These are phyloP conservation scores for Graphium sp. DNA, from an alignment of 2,329 filamentous ascomycete species.

Conservation along the genomic window DNA sequence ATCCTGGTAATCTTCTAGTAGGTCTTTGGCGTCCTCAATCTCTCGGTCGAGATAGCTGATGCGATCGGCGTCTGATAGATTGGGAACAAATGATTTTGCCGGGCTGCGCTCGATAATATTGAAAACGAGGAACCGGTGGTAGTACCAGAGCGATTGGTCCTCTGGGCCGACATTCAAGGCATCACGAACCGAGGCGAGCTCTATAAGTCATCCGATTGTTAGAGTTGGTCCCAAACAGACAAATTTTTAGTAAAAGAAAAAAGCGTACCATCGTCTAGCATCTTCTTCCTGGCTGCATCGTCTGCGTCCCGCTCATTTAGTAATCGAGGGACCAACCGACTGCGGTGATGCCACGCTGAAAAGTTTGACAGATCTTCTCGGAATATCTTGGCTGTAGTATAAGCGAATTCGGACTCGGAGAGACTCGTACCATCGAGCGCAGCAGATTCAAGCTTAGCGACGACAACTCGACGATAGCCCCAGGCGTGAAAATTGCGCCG, in stretches of 20 bases:
- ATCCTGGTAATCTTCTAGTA: conserved; percentile 39
- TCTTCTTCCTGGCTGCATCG: conserved; percentile 41
- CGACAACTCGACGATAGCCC: conserved; percentile 72
- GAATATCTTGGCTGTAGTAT: conserved; percentile 74
- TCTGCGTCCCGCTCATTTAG: conserved; percentile 54
- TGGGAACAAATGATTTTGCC: conserved; percentile 43
- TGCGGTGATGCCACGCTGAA: conserved; percentile 88
- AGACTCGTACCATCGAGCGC: conserved; percentile 40
- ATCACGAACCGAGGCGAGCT: conserved; percentile 58
- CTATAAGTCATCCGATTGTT: conserved; percentile 18
- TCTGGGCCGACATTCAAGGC: conserved; percentile 81
- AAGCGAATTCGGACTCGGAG: conserved; percentile 68
- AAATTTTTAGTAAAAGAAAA: not conserved
- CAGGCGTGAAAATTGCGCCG: conserved; percentile 92
- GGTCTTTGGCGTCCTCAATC: conserved; percentile 54
- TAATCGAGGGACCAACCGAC: conserved; percentile 63
- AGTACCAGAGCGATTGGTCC: conserved; percentile 94
- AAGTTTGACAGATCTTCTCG: conserved; percentile 79
- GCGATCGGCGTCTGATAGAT: conserved; percentile 44
- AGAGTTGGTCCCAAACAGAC: not conserved
- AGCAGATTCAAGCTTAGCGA: conserved; percentile 53
- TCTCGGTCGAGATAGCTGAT: conserved; percentile 51
- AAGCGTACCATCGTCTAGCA: conserved; percentile 51
- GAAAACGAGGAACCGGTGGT: conserved; percentile 75
- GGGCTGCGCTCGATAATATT: conserved; percentile 37